phyloP scores from a whole-genome alignment of 1,284 basidiomycete species.

The Veloboletus limbatus region DNA sequence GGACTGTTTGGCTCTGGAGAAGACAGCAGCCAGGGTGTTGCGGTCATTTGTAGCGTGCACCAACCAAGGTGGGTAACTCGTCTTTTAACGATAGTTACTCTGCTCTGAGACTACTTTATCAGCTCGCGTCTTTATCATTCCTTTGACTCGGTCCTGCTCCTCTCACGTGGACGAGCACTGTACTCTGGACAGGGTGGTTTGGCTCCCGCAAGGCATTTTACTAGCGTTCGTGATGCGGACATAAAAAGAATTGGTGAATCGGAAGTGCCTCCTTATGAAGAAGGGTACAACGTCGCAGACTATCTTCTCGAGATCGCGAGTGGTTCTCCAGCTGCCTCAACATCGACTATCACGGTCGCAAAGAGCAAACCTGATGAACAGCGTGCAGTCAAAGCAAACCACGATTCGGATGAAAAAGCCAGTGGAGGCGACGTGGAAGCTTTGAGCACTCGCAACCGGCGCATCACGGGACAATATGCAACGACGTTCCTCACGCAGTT shows the following conservation, averaged over 20 bases:
- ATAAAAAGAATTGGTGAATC: conserved; percentile 35
- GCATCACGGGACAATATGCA: conserved; percentile 39
- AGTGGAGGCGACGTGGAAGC: conserved; percentile 22
- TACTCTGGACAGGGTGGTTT: conserved; percentile 77
- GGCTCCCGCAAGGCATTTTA: conserved; percentile 65
- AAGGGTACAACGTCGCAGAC: conserved; percentile 88
- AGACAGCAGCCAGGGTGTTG: conserved; percentile 32
- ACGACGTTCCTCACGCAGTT: conserved; percentile 86
- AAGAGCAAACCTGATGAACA: conserved; percentile 17
- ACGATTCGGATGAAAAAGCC: conserved; percentile 15
- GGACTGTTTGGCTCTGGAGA: conserved; percentile 23
- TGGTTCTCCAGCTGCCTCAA: conserved; percentile 49
- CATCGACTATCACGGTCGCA: conserved; percentile 21
- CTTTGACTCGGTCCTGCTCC: conserved; percentile 79
- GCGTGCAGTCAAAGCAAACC: conserved; percentile 6
- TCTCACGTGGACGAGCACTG: conserved; percentile 75
- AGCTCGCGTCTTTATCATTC: conserved; percentile 82
- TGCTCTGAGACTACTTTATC: not conserved
- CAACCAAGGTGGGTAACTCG: conserved; percentile 62
- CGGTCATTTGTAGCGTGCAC: conserved; percentile 85
- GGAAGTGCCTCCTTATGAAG: conserved; percentile 44
- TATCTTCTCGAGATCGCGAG: conserved; percentile 84
- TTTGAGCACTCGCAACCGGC: conserved; percentile 15
- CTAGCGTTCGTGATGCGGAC: conserved; percentile 36
- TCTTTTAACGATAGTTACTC: not conserved